These are phyloP conservation scores for Piper betle DNA, from an alignment of 164 flowering plant species.

Conservation along the genomic window DNA sequence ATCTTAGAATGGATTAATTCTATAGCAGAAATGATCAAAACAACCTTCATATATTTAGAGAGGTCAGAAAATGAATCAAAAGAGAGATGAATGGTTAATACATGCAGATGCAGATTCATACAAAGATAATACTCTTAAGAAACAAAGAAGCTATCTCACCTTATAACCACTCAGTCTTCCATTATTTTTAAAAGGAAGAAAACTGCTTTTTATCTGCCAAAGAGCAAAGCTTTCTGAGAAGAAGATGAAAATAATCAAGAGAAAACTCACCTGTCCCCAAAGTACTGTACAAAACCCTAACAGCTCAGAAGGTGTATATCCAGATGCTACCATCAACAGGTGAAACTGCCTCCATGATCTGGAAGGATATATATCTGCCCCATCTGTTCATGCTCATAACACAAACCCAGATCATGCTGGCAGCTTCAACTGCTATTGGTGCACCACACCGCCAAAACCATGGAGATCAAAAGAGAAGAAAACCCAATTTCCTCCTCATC, in stretches of 20 bases:
- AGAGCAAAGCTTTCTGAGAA: no score
- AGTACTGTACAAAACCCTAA: not conserved
- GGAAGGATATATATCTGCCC: slow-evolving; percentile 8
- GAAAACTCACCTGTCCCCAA: not conserved
- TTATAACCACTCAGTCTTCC: no score
- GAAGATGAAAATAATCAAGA: not conserved
- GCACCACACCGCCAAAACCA: slow-evolving; percentile 15
- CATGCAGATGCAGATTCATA: no score
- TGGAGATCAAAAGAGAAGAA: not conserved
- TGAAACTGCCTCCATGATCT: slow-evolving; percentile 77
- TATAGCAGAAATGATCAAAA: no score
- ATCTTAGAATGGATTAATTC: no score
- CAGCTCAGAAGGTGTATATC: not conserved
- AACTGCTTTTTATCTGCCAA: no score
- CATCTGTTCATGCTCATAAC: slow-evolving; percentile 8
- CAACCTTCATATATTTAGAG: no score
- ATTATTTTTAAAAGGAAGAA: no score
- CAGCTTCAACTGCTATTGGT: slow-evolving; percentile 63
- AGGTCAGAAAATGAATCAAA: no score
- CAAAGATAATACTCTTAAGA: no score
- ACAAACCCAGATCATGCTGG: slow-evolving; percentile 74
- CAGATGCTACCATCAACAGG: slow-evolving; percentile 36
- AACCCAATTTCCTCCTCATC: not conserved
- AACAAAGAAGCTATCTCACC: no score
- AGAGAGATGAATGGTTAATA: no score